phyloP scores from a whole-genome alignment of 495 filamentous ascomycete species.

The Aspergillus homomorphus region DNA sequence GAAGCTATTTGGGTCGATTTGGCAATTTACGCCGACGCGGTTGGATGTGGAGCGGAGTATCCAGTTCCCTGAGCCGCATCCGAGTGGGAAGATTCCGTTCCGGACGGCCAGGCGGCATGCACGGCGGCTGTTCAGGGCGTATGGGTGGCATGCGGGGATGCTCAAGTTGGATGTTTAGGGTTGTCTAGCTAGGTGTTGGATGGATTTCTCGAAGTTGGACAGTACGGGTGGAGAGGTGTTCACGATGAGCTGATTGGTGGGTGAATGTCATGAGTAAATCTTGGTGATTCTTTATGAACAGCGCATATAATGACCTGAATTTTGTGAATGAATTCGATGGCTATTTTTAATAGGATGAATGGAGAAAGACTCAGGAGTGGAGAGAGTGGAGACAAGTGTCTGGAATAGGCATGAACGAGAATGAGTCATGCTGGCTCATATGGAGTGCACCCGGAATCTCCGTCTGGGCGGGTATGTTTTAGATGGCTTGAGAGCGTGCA shows the following conservation, averaged over 20 bases:
- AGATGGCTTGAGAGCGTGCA: background rate
- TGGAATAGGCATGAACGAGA: conserved; percentile 4
- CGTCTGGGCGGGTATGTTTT: conserved; percentile 8
- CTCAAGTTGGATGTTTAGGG: conserved; percentile 18
- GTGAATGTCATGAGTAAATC: too few relatives aligned
- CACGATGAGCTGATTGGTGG: too few relatives aligned
- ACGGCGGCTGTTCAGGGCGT: conserved; percentile 41
- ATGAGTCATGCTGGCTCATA: conserved; percentile 14
- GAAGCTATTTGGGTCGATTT: conserved; percentile 52
- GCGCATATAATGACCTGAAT: too few relatives aligned
- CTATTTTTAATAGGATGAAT: too few relatives aligned
- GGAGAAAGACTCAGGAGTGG: too few relatives aligned
- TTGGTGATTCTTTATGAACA: too few relatives aligned
- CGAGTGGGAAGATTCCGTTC: conserved; percentile 45
- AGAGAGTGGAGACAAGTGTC: background rate
- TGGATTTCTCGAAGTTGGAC: too few relatives aligned
- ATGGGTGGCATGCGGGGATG: conserved; percentile 41
- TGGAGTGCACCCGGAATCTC: background rate
- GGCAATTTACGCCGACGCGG: conserved; percentile 44
- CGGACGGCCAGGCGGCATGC: conserved; percentile 34
- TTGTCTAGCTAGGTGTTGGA: too few relatives aligned
- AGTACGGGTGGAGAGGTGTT: too few relatives aligned
- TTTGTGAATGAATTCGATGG: too few relatives aligned
- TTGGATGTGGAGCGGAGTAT: conserved; percentile 43
- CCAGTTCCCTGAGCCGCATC: conserved; percentile 55